Conservation (phyloP, 352 stramenopile genomes). For the Globisporangium radiosum region DNA sequence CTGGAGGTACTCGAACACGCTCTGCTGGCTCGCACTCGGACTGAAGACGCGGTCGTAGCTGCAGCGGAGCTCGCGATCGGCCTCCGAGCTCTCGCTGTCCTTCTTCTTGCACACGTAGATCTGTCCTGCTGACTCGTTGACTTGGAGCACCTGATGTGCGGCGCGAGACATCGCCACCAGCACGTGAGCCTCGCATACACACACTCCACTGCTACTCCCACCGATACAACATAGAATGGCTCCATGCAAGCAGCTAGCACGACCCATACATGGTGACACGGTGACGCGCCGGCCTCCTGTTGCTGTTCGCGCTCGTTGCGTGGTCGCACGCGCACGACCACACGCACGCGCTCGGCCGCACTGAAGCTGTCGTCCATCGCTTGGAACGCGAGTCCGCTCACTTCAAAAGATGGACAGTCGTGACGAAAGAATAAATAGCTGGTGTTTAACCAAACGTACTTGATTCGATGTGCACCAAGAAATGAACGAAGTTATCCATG, state of each 20-base stretch:
- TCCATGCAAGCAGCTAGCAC: background rate
- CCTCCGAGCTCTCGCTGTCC: constrained; percentile 26
- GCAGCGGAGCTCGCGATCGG: constrained; percentile 44
- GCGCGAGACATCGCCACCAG: background rate
- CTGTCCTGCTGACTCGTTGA: constrained; percentile 26
- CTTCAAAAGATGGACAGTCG: too few species aligned
- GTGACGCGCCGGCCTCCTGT: constrained; percentile 8
- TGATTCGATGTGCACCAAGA: too few species aligned
- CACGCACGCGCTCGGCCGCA: constrained; percentile 54
- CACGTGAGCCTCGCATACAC: background rate
- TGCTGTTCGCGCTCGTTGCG: constrained; percentile 62
- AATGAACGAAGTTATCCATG: too few species aligned
- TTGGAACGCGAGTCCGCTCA: constrained; percentile 9
- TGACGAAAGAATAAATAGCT: too few species aligned
- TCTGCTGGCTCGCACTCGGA: constrained; percentile 42
- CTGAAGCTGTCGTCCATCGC: constrained; percentile 28
- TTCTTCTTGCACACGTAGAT: constrained; percentile 50
- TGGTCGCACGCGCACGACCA: constrained; percentile 76
- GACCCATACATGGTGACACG: constrained; percentile 21
- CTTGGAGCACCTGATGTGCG: constrained; percentile 15
- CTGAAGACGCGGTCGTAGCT: constrained; percentile 76
- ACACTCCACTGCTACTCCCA: background rate
- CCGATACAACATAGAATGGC: background rate
- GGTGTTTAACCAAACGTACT: background rate
- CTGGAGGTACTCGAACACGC: constrained; percentile 70